phyloP scores from a whole-genome alignment of 23 red algal species.

The Gracilaria domingensis region DNA sequence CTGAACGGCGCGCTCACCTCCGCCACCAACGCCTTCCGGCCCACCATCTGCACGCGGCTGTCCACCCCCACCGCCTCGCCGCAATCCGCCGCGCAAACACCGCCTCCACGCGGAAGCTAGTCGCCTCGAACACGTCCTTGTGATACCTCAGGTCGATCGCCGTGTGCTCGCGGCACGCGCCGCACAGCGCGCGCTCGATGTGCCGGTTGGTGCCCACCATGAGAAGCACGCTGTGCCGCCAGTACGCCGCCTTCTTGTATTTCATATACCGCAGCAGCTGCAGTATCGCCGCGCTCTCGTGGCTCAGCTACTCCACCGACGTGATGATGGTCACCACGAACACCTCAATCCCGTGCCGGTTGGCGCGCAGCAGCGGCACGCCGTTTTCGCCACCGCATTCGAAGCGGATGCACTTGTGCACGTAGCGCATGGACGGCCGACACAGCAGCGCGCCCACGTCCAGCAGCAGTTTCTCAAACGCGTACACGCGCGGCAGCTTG shows the following conservation, averaged over 20 bases:
- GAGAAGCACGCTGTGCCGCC: conserved; percentile 7
- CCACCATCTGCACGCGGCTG: background rate
- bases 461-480: conserved; percentile 46
- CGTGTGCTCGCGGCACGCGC: background rate
- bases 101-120: conserved; percentile 1
- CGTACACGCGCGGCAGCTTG: conserved; percentile 34
- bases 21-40: background rate
- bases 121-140: conserved; percentile 15
- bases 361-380: background rate
- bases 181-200: conserved; percentile 16
- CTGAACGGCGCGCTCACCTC: background rate
- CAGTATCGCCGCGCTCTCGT: conserved; percentile 28
- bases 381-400: background rate
- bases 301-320: conserved; percentile 22
- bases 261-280: conserved; percentile 43
- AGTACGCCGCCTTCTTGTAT: conserved; percentile 1
- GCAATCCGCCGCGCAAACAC: conserved; percentile 27
- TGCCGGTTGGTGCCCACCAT: conserved; percentile 11
- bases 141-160: conserved; percentile 43
- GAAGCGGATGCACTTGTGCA: conserved; percentile 25
- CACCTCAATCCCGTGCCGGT: conserved; percentile 9
- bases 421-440: conserved; percentile 16
- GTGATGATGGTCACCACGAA: conserved; percentile 33
- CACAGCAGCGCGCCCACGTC: conserved; percentile 15
- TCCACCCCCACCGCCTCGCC: background rate